Evolutionary conservation across 306 rosid genomes (phyloP).

Genomic region (Cucurbita pepo): DNA sequence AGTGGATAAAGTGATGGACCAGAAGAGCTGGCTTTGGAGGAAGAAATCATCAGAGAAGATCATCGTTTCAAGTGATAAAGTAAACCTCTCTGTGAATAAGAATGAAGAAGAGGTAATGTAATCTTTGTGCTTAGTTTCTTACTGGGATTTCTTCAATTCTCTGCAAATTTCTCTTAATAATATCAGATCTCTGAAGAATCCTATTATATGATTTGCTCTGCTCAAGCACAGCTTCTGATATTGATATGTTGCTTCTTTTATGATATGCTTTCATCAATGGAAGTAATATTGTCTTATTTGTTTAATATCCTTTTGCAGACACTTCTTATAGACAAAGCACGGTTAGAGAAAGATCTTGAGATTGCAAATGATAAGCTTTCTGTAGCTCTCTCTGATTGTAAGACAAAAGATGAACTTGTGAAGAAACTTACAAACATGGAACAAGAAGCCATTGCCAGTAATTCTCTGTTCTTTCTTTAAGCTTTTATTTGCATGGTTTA

Average conservation of each 20-base stretch:
- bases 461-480: background rate
- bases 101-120: constrained; percentile 48
- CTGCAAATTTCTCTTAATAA: background rate
- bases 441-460: constrained; percentile 67
- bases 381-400: constrained; percentile 42
- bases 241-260: background rate
- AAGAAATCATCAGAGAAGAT: constrained; percentile 65
- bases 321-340: constrained; percentile 54
- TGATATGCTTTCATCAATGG: background rate
- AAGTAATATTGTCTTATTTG: background rate
- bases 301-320: constrained; percentile 18
- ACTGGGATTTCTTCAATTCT: background rate
- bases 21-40: constrained; percentile 69
- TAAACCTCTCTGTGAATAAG: constrained; percentile 20
- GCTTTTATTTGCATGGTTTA: background rate
- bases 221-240: background rate
- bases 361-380: constrained; percentile 39
- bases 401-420: constrained; percentile 60
- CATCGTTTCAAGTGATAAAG: constrained; percentile 22
- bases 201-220: background rate
- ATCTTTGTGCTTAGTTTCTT: background rate
- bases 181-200: background rate
- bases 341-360: constrained; percentile 49
- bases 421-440: constrained; percentile 53
- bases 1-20: constrained; percentile 37